Evolutionary conservation across 139 green algal genomes (phyloP).

Genomic region (Chlorella sp.): DNA sequence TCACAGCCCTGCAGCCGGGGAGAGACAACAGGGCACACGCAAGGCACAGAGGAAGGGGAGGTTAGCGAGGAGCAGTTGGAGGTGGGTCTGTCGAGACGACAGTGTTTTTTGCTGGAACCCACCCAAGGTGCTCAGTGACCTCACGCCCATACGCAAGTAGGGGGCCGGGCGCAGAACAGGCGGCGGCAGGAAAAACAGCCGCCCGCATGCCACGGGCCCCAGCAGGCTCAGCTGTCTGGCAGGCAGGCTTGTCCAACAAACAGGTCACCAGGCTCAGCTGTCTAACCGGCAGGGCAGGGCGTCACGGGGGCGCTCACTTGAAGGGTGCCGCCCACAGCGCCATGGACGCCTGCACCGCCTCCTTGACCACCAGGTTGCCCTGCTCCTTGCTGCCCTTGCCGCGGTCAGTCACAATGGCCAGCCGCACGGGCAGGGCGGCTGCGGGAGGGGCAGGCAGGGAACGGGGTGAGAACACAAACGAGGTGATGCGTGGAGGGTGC

Average conservation of each 20-base stretch:
- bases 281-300: too few relatives aligned
- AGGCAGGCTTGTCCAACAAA: too few relatives aligned
- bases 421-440: conserved; percentile 26
- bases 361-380: conserved; percentile 90
- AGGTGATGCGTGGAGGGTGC: background rate
- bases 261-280: background rate
- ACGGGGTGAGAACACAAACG: background rate
- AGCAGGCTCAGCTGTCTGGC: background rate
- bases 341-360: conserved; percentile 80
- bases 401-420: conserved; percentile 57
- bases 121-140: too few relatives aligned
- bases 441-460: background rate
- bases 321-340: conserved; percentile 78
- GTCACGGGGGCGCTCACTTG: conserved; percentile 5
- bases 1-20: conserved; percentile 56
- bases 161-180: too few relatives aligned
- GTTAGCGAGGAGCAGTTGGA: background rate
- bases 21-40: background rate
- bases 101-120: too few relatives aligned
- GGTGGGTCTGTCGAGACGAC: too few relatives aligned
- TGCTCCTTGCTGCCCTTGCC: conserved; percentile 74
- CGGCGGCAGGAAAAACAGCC: too few relatives aligned
- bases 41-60: background rate
- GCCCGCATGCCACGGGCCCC: too few relatives aligned
- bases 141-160: too few relatives aligned